phyloP scores from a whole-genome alignment of 495 filamentous ascomycete genomes.

The Glutinoglossum americanum region DNA sequence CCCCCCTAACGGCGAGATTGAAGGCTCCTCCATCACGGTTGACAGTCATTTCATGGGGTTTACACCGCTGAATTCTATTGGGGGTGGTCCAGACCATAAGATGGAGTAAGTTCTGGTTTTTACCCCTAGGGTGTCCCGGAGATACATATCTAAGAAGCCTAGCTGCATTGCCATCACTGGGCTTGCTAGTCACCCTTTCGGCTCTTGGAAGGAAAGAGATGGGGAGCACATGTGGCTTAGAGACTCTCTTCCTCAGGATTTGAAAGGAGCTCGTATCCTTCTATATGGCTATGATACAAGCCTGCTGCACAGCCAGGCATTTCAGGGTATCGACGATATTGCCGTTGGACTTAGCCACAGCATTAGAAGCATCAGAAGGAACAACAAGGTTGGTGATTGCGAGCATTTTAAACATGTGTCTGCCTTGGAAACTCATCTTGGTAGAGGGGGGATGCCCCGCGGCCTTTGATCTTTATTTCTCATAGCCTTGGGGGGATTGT shows the following conservation, averaged over 20 bases:
- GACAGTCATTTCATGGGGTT: not conserved
- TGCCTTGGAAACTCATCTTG: not conserved
- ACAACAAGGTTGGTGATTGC: not conserved
- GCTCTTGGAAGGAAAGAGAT: not conserved
- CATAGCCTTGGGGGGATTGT: constrained; percentile 20
- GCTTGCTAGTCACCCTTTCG: not conserved
- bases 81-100: not conserved
- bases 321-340: not conserved
- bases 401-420: not conserved
- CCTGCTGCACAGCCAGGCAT: not conserved
- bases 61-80: not conserved
- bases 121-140: not conserved
- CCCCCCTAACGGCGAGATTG: not conserved
- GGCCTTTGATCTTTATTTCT: constrained; percentile 24
- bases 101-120: not conserved
- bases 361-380: not conserved
- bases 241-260: not conserved
- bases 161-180: not conserved
- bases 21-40: not conserved
- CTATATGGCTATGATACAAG: not conserved
- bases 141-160: not conserved
- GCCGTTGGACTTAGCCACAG: not conserved
- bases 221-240: not conserved
- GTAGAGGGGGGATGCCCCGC: not conserved
- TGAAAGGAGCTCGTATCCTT: not conserved